A percentile compares a stretch with the other conserved stretches of the same genome.
phyloP scores from a whole-genome alignment of 345 rosid genomes.

The Bruguiera sexangula region DNA sequence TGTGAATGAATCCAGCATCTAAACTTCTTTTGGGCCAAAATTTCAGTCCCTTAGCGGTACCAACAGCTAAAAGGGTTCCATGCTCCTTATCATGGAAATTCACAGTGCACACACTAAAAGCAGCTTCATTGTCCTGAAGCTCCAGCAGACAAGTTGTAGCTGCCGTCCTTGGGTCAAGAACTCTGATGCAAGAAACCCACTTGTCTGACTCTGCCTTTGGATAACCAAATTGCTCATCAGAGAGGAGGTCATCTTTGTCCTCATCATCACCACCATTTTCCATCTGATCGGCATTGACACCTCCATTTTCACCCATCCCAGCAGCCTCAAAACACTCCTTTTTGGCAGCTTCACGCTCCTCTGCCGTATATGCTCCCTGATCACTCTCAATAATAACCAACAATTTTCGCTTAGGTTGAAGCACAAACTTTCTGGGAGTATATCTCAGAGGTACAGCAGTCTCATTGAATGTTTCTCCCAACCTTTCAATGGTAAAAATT shows the following conservation, averaged over 20 bases:
- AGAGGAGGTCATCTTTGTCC: conserved; percentile 75
- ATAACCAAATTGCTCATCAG: conserved; percentile 97
- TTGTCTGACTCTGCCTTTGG: conserved; percentile 89
- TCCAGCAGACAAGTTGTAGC: conserved; percentile 85
- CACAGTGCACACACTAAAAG: conserved; percentile 84
- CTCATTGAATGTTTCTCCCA: conserved; percentile 95
- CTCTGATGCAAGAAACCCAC: conserved; percentile 98
- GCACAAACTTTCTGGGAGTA: conserved; percentile 90
- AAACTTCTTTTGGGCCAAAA: conserved; percentile 77
- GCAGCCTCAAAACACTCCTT: conserved; percentile 85
- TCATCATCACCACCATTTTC: conserved; percentile 82
- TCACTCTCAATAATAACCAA: conserved; percentile 88
- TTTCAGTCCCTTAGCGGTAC: conserved; percentile 87
- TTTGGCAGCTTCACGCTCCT: conserved; percentile 93
- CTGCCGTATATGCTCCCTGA: conserved; percentile 92
- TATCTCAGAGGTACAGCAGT: conserved; percentile 87
- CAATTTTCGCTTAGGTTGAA: conserved; percentile 73
- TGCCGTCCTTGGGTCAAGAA: conserved; percentile 81
- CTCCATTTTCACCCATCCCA: conserved; percentile 79
- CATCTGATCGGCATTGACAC: conserved; percentile 55
- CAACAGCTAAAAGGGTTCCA: conserved; percentile 90
- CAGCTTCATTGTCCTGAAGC: conserved; percentile 98
- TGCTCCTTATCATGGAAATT: conserved; percentile 96
- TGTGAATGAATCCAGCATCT: conserved; percentile 77
- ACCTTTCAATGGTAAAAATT: conserved; percentile 86